Evolutionary conservation across 1,284 basidiomycete genomes (phyloP).

Genomic region (Cystobasidiaceae sp.): DNA sequence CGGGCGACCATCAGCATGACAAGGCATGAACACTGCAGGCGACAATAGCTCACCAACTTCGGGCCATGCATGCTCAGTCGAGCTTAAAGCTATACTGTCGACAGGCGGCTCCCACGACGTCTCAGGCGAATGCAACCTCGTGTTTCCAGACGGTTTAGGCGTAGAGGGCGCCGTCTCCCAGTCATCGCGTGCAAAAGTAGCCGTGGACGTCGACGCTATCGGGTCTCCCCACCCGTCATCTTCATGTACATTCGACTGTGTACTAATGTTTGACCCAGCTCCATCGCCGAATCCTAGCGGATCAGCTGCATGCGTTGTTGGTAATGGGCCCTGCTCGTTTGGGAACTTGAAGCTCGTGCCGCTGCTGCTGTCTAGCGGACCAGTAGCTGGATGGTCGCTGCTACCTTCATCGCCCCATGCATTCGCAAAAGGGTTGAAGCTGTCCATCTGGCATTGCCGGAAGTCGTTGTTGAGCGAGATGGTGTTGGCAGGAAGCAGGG

Average conservation of each 20-base stretch:
- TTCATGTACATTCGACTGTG: neutral
- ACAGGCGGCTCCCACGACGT: too few species aligned
- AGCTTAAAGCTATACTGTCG: too few species aligned
- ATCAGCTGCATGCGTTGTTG: too few species aligned
- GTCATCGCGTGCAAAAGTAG: neutral
- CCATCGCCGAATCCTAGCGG: neutral
- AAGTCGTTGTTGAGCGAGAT: neutral
- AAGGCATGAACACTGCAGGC: too few species aligned
- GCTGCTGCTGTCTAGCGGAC: neutral
- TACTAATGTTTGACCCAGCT: too few species aligned
- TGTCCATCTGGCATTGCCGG: conserved; percentile 20
- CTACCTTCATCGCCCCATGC: conserved; percentile 23
- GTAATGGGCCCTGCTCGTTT: too few species aligned
- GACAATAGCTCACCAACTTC: too few species aligned
- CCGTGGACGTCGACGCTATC: conserved; percentile 3
- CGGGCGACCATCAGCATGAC: too few species aligned
- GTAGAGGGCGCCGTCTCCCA: neutral
- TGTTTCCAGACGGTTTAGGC: neutral
- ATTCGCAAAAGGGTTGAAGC: conserved; percentile 27
- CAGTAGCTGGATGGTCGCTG: neutral
- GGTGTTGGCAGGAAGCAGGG: neutral
- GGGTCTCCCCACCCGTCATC: conserved; percentile 9
- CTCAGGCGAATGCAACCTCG: too few species aligned
- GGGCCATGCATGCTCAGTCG: too few species aligned
- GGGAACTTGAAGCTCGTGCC: too few species aligned